Evolutionary conservation across 1,139 yeast genomes (phyloP), one percentile per base, ranked within the genome.

Genomic region (Martiniozyma asiatica): DNA sequence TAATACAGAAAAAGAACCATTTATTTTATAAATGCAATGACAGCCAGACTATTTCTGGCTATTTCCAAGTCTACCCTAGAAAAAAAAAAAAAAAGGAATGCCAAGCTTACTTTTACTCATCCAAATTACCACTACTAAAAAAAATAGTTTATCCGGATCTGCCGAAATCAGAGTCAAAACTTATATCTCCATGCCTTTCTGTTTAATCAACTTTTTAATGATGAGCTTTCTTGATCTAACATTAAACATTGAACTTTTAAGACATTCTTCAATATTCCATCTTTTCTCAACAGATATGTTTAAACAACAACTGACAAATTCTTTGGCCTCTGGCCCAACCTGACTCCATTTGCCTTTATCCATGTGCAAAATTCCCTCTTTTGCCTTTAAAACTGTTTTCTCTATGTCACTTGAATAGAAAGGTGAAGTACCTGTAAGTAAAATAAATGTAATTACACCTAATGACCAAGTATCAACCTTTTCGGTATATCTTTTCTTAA

Each of bases 391-490:
- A 11, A 63, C 55, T 1, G 42, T 45, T 4, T 17, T 30, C n/a
- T 40, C 37, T 6, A 43, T 21, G 2, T 36, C 32, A 32, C 60
- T 60, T 2, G 64, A 63, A 42, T 65, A 69, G 43, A 74, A 73
- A 4, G 82, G 81, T 0, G 81, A 73, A 1, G 71, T 58, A 0
- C 80, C 81, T 22, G 68, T 64, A 8, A 60, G 48, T 50, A 75
- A 53, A 12, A 74, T 68, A 48, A 72, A 73, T 4, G 63, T 44
- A 14, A 74, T 63, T 0, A 75, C 63, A 0, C 82, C 84, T 6
- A 74, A 44, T 1, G 82, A 73, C 85, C 84, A 75, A 28, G 71
- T 51, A 47, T 76, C 84, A 43, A 80, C 73, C 42, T 69, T 71
- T 23, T 50, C 55, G 32, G 61, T 65, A 42, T 36, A 37, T 6